Base-by-base conservation (phyloP, 208 protist species). In the Novymonas esmeraldas region DNA sequence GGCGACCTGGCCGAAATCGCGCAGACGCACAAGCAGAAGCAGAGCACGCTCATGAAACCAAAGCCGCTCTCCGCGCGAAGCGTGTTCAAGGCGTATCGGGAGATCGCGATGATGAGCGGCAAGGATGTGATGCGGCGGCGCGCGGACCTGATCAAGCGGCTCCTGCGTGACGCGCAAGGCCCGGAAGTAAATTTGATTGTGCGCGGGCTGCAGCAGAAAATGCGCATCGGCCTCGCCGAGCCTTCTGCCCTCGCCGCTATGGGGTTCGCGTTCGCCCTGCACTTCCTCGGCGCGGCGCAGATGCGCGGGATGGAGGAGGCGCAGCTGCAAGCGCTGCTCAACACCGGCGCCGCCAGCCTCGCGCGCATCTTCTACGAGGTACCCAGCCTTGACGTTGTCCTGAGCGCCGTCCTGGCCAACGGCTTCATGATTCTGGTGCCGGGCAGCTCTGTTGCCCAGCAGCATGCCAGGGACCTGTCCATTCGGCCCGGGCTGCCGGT, bases 171-270 rank as follows among this genome's bases (percentile, higher is more conserved):
- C 45, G 89, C 87, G 9, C 76, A 91, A 36, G 97, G 95, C 3
- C 72, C 79, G 10, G 98, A 99, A 81, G 82, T 98, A 31, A 90
- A 96, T 61, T 95, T 98, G 68, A 90, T 99, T 64, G 89, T 99
- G 14, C 87, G 98, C 14, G 94, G 97, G 5, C 76, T 99, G 18
- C 93, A 99, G 75, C 97, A 98, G 45, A 98, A 98, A 69, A 96
- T 99, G 89, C 90, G 99, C 61, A 98, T 99, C 36, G 98, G 98
- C 13, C 79, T 99, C 20, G 98, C 97, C 1, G 98, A 99, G 73
- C 64, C 95, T 41, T 98, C 98, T 2, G 97, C 99, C 0, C 79
- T 99, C 9, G 81, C 86, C 0, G 95, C 98, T 0, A 78, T 99
- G 2, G 93, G 97, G 14, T 95, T 98, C 63, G 98, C 99, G 0